Conservation (phyloP, 1,139 yeast genomes). For the Suhomyces bolitotheri region DNA sequence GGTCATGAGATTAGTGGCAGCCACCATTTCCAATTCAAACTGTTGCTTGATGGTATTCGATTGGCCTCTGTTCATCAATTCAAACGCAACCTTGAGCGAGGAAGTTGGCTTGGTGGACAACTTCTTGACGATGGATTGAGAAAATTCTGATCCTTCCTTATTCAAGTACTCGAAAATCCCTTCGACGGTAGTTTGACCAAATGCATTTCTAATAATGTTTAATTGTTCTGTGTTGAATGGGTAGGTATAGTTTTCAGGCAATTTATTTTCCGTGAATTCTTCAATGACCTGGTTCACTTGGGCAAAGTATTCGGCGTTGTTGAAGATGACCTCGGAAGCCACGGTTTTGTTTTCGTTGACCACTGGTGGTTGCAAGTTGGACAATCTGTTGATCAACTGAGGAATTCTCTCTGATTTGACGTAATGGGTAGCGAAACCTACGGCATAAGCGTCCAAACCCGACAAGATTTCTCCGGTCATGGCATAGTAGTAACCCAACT, state of each 20-base stretch:
- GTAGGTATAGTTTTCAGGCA: constrained; percentile 66
- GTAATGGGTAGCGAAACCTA: constrained; percentile 91
- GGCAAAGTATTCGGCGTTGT: constrained; percentile 46
- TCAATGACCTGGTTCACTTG: constrained; percentile 73
- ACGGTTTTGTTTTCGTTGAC: constrained; percentile 29
- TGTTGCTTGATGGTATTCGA: constrained; percentile 63
- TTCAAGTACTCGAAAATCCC: constrained; percentile 60
- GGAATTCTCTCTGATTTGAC: constrained; percentile 66
- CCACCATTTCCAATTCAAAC: constrained; percentile 67
- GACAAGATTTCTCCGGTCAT: constrained; percentile 77
- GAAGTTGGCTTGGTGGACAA: constrained; percentile 68
- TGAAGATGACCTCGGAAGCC: constrained; percentile 27
- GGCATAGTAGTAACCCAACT: constrained; percentile 82
- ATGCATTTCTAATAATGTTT: constrained; percentile 65
- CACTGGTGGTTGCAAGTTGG: constrained; percentile 52
- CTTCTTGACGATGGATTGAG: constrained; percentile 56
- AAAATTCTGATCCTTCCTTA: constrained; percentile 63
- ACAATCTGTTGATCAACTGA: constrained; percentile 62
- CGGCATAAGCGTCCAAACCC: constrained; percentile 77
- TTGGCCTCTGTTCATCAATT: constrained; percentile 65
- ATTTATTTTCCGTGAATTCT: constrained; percentile 67
- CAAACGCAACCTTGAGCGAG: constrained; percentile 74
- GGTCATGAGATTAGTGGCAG: constrained; percentile 76
- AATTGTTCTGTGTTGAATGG: constrained; percentile 59
- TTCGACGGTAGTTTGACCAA: constrained; percentile 59